A percentile compares a stretch with the other conserved stretches of the same genome.
phyloP scores from a whole-genome alignment of 768 basidiomycete genomes.

The Sarcodon aspratus region DNA sequence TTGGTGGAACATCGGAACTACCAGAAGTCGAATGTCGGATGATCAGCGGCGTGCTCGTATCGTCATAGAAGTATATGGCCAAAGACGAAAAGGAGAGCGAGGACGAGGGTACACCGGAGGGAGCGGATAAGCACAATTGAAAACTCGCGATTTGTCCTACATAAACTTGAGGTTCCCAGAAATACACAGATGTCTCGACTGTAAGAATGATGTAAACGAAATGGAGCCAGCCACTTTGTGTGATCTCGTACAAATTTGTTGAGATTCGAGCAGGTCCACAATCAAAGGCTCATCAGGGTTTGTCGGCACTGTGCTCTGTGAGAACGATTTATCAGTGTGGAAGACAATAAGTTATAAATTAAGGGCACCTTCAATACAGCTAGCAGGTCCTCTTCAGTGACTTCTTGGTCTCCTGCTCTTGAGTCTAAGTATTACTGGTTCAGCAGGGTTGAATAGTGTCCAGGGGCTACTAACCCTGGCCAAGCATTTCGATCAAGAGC shows the following conservation, averaged over 20 bases:
- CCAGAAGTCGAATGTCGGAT: constrained; percentile 29
- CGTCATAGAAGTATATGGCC: constrained; percentile 45
- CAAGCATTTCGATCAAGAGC: constrained; percentile 76
- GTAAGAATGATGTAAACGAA: constrained; percentile 4
- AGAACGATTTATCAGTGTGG: neutral
- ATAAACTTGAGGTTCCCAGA: constrained; percentile 56
- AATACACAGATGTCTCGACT: constrained; percentile 61
- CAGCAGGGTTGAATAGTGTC: neutral
- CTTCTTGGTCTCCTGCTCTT: constrained; percentile 27
- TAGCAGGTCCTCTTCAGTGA: constrained; percentile 54
- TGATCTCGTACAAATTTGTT: constrained; percentile 45
- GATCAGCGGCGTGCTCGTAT: constrained; percentile 30
- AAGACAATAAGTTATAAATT: neutral
- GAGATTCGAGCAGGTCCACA: constrained; percentile 53
- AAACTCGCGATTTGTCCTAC: constrained; percentile 58
- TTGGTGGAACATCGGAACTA: constrained; percentile 1
- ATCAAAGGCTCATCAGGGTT: constrained; percentile 41
- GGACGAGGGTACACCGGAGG: constrained; percentile 33
- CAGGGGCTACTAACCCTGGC: constrained; percentile 44
- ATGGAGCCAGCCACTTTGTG: neutral
- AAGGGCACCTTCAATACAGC: constrained; percentile 52
- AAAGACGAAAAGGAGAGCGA: constrained; percentile 52
- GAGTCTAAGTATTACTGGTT: neutral
- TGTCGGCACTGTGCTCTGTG: constrained; percentile 62
- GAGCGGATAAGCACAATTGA: constrained; percentile 58